Evolutionary conservation across 257 asterid genomes (phyloP), one percentile per base, ranked within the genome.

Genomic region (Rauvolfia tetraphylla): DNA sequence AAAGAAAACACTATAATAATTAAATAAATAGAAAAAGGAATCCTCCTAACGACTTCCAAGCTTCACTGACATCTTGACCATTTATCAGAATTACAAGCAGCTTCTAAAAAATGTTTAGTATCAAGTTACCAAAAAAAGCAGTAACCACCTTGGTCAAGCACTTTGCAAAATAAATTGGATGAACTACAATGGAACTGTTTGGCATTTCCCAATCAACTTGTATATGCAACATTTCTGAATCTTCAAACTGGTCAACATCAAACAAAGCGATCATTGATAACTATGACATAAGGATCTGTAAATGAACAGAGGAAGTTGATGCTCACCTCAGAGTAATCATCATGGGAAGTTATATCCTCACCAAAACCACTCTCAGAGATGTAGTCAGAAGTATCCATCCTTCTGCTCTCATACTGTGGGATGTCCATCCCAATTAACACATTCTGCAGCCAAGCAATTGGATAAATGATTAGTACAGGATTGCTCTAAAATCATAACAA

Each of bases 131-230:
- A 72, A 74, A 68, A 58, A 62, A 79, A 78, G 31, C 61, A 73
- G 31, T 68, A 70, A 76, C 77, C 79, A 92, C 97, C 94, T 89
- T 87, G 74, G 83, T 82, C 87, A 92, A 81, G 89, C 97, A 89
- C 85, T 88, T 92, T 46, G 96, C 85, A 74, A 92, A 92, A 87
- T 92, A 85, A 81, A 86, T 78, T 68, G 97, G 97, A 83, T 92
- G 97, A 68, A 86, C 82, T 91, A 75, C 72, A 77, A 68, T 77
- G 25, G 89, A 82, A 78, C 81, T 79, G 58, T 80, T 85, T 49
- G 94, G 90, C 91, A 83, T 86, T 68, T 88, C 90, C 96, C 91
- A 88, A 73, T 87, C 89, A 72, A 73, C 81, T 78, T 57, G 83
- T 51, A 72, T 58, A 68, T 81, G 86, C 27, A 77, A 74, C 76